A percentile compares a stretch with the other conserved stretches of the same genome.
These are phyloP conservation scores for Candida sojae DNA, from an alignment of 1,139 yeast genomes.

Conservation along the genomic window DNA sequence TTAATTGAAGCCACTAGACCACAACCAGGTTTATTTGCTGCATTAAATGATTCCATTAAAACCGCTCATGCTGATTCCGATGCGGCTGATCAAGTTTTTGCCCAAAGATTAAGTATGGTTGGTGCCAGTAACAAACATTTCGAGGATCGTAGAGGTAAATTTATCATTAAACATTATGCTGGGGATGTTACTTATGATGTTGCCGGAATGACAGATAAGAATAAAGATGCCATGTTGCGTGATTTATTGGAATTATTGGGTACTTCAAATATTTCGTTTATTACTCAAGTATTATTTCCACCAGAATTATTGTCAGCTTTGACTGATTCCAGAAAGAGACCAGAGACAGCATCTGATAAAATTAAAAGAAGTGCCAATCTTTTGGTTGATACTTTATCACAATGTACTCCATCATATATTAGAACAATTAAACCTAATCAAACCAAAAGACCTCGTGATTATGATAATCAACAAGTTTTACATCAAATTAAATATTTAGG, in stretches of 20 bases:
- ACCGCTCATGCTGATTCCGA: conserved; percentile 98
- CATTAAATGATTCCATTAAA: conserved; percentile 94
- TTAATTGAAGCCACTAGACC: conserved; percentile 93
- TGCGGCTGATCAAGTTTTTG: conserved; percentile 97
- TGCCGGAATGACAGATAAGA: conserved; percentile 91
- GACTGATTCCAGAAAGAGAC: conserved; percentile 75
- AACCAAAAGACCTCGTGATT: conserved; percentile 86
- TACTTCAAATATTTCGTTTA: conserved; percentile 69
- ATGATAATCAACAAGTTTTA: conserved; percentile 83
- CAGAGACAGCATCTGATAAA: conserved; percentile 97
- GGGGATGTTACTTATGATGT: conserved; percentile 97
- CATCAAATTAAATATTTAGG: conserved; percentile 97
- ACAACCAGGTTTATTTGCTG: conserved; percentile 91
- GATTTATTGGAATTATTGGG: conserved; percentile 80
- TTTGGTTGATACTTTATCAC: conserved; percentile 84
- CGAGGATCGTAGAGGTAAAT: conserved; percentile 85
- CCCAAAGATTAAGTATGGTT: conserved; percentile 87
- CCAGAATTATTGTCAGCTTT: conserved; percentile 58
- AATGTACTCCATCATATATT: conserved; percentile 91
- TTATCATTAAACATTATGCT: conserved; percentile 93
- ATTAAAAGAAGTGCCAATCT: conserved; percentile 91
- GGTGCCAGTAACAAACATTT: conserved; percentile 79
- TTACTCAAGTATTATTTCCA: conserved; percentile 70
- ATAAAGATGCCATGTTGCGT: conserved; percentile 90
- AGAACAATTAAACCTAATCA: conserved; percentile 98